A percentile compares a stretch with the other conserved stretches of the same genome.
phyloP scores from a whole-genome alignment of 192 early-diverging fungal genomes.

The Borealophlyctis nickersoniae region DNA sequence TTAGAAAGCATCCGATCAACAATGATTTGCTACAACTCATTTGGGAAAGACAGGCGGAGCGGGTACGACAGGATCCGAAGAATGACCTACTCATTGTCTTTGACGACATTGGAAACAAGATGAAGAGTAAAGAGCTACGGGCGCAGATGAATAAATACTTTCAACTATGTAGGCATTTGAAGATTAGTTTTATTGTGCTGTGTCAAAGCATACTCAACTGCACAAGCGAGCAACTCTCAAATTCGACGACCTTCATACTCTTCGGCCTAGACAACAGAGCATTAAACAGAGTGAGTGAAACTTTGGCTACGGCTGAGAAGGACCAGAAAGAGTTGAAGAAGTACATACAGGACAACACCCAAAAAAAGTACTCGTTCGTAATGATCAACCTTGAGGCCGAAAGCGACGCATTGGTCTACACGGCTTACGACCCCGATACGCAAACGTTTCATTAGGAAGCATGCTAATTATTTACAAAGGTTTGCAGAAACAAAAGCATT shows the following conservation, averaged over 20 bases:
- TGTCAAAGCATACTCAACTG: not conserved
- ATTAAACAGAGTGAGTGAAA: not conserved
- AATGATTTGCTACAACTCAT: not conserved
- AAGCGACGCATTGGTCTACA: not conserved
- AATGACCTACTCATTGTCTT: not conserved
- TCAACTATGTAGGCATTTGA: not conserved
- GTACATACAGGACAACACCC: not conserved
- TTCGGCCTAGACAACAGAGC: not conserved
- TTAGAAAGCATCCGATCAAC: not conserved
- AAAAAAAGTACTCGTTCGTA: not conserved
- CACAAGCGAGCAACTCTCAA: not conserved
- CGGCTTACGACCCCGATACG: not conserved
- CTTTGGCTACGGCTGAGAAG: not conserved
- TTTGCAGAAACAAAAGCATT: too few species aligned
- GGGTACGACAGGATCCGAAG: not conserved
- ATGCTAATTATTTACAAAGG: too few species aligned
- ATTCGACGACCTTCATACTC: not conserved
- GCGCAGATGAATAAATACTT: not conserved
- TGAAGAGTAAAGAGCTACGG: not conserved
- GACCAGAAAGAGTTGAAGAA: not conserved
- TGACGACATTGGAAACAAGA: not conserved
- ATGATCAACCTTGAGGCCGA: not conserved
- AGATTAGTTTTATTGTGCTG: not conserved
- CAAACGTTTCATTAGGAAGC: too few species aligned
- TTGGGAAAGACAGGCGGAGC: not conserved